A percentile compares a stretch with the other conserved stretches of the same genome.
Evolutionary conservation across 1,139 yeast genomes (phyloP).

Genomic region (Yamadazyma friedrichii): DNA sequence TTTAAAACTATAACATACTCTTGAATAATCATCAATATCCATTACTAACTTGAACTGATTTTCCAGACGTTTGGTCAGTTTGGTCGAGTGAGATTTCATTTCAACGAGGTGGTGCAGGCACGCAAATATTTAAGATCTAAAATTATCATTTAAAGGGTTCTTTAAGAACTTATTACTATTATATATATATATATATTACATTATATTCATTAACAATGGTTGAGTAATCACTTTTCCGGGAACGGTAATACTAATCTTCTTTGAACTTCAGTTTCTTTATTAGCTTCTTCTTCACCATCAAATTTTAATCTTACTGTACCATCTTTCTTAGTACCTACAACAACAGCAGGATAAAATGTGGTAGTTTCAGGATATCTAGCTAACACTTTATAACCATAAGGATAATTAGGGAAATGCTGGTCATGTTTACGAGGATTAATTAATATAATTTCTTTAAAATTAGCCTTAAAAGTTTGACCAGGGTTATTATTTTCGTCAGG

Average conservation of each 20-base stretch:
- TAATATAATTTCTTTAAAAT: slow-evolving; percentile 72
- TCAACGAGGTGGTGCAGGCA: slow-evolving; percentile 2
- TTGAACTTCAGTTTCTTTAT: slow-evolving; percentile 91
- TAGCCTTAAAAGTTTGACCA: slow-evolving; percentile 84
- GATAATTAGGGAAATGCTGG: slow-evolving; percentile 52
- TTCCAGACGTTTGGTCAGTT: background rate
- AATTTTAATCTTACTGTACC: slow-evolving; percentile 79
- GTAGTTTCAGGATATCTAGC: slow-evolving; percentile 98
- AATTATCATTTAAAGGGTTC: too few relatives aligned
- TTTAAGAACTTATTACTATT: background rate
- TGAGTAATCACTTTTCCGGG: slow-evolving; percentile 40
- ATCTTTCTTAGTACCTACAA: slow-evolving; percentile 72
- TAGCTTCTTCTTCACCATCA: slow-evolving; percentile 97
- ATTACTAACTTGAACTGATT: slow-evolving; percentile 14
- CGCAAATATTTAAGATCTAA: too few relatives aligned
- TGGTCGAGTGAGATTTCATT: slow-evolving; percentile 1
- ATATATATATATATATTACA: background rate
- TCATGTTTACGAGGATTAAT: slow-evolving; percentile 27
- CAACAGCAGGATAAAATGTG: slow-evolving; percentile 93
- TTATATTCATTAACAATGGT: background rate
- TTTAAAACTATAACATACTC: slow-evolving; percentile 35
- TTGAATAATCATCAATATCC: slow-evolving; percentile 56
- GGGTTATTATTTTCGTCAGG: slow-evolving; percentile 93
- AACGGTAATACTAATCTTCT: slow-evolving; percentile 78
- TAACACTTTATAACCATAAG: slow-evolving; percentile 77